Base-by-base conservation (phyloP, 805 yeast genomes). In the Kodamaea restingae region DNA sequence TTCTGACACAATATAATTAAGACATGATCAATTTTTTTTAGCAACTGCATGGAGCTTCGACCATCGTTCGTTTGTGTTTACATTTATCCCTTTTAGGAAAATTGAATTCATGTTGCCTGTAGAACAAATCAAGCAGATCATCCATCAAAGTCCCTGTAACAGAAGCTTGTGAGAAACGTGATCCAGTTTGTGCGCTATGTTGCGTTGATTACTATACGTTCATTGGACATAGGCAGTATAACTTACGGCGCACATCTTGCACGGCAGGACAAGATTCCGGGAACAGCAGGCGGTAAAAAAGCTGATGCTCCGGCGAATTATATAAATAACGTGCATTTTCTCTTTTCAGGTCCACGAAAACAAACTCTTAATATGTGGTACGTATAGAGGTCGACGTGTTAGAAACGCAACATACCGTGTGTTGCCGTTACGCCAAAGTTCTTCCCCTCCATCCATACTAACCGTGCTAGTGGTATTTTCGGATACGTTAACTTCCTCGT, bases 401-500 rank as follows among this genome's bases (percentile, higher is more conserved):
- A 15, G 11, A 4, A 21, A 32, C 10, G 11, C 9, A 15, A 9
- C 25, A 32, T 21, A n/a, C n/a, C n/a, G n/a, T n/a, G n/a, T n/a
- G n/a, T n/a, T n/a, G n/a, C n/a, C n/a, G n/a, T n/a, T n/a, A n/a
- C n/a, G n/a, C n/a, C n/a, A n/a, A n/a, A n/a, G n/a, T n/a, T n/a
- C n/a, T n/a, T n/a, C n/a, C n/a, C n/a, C n/a, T n/a, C n/a, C n/a
- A n/a, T 11, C 18, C 8, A 15, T 29, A 38, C 33, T 32, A 32
- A 38, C 36, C 25, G 5, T 3, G 21, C 8, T 41, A 63, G 99
- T 78, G 99, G 99, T 63, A 93, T 93, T 61, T 93, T 93, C 66
- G 99, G 98, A 50, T 93, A 93, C 68, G 90, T 93, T 53, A 93
- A 93, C 76, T 93, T 86, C 64, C 76, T 91, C 60, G 96, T 88